Evolutionary conservation across 306 rosid genomes (phyloP), one percentile per base, ranked within the genome.

Genomic region (Vigna reflexopilosa): DNA sequence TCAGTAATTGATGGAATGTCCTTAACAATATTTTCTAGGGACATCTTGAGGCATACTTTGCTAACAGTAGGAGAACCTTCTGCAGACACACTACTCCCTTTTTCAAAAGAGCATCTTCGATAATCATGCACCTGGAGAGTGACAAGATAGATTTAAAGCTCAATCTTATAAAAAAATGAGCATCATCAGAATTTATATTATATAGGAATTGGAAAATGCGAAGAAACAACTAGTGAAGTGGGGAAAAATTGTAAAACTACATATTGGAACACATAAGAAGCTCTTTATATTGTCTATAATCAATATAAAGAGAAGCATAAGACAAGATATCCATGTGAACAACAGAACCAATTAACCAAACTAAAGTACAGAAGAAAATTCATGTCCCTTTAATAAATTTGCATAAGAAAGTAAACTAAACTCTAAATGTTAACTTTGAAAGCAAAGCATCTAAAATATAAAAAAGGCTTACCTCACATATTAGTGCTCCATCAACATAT

Each of bases 1-100:
- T 96, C 94, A 0, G 97, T 87, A 82, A 93, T 87, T 51, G 85
- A 83, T 17, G 98, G 96, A 64, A 96, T 93, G 81, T 93, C 99
- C 92, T 96, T 96, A 64, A 96, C 96, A 79, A 96, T 93, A 84
- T 93, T 93, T 82, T 96, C 99, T 89, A 96, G 79, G 16, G 99
- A 91, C 92, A 96, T 90, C 89, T 81, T 91, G 72, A 96, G 99
- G 80, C 87, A 28, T 70, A 96, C 87, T 86, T 85, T 93, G 77
- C 56, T 89, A 26, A 91, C 91, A 78, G 70, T 71, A 54, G 95
- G 91, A 65, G 82, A 81, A 71, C 81, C 90, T 83, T 88, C 85
- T 26, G 84, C 66, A 26, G 87, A 72, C 50, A 67, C 74, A 75
- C 86, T 77, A 72, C 87, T 49, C 70, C 97, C 96, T 80, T 83